A percentile compares a stretch with the other conserved stretches of the same genome.
These are phyloP conservation scores for Musa troglodytarum DNA, from an alignment of 176 grass and related monocot species.

Conservation along the genomic window DNA sequence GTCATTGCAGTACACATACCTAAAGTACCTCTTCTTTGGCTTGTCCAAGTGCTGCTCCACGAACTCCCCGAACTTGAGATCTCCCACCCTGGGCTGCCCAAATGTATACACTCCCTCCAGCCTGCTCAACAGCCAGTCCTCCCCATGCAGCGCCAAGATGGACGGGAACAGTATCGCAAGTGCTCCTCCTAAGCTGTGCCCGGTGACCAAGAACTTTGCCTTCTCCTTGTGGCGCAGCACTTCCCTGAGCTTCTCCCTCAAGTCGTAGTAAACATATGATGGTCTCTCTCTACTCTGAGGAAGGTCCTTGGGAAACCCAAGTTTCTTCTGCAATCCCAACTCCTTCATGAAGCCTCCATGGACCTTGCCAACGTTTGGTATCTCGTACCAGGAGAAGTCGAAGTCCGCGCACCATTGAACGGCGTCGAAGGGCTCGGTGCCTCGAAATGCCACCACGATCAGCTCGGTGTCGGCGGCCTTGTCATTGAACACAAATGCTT, in stretches of 20 bases:
- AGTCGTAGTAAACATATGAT: slow-evolving; percentile 41
- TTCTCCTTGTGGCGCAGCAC: slow-evolving; percentile 22
- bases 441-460: slow-evolving; percentile 57
- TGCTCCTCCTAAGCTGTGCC: slow-evolving; percentile 47
- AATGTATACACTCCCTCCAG: slow-evolving; percentile 44
- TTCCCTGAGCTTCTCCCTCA: slow-evolving; percentile 30
- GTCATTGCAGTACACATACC: slow-evolving; percentile 39
- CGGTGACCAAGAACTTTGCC: slow-evolving; percentile 49
- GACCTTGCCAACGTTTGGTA: slow-evolving; percentile 38
- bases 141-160: slow-evolving; percentile 40
- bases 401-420: slow-evolving; percentile 43
- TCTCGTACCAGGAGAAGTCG: slow-evolving; percentile 59
- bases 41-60: slow-evolving; percentile 37
- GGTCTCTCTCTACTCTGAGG: slow-evolving; percentile 23
- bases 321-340: slow-evolving; percentile 42
- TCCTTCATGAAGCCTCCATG: slow-evolving; percentile 41
- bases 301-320: slow-evolving; percentile 37
- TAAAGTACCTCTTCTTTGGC: slow-evolving; percentile 35
- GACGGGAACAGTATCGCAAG: slow-evolving; percentile 46
- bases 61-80: slow-evolving; percentile 41
- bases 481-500: slow-evolving; percentile 44
- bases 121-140: slow-evolving; percentile 34
- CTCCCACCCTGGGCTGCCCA: slow-evolving; percentile 51
- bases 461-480: slow-evolving; percentile 32
- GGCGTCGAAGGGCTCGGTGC: slow-evolving; percentile 35